Evolutionary conservation across 768 basidiomycete genomes (phyloP).

Genomic region (Mycena rebaudengoi): DNA sequence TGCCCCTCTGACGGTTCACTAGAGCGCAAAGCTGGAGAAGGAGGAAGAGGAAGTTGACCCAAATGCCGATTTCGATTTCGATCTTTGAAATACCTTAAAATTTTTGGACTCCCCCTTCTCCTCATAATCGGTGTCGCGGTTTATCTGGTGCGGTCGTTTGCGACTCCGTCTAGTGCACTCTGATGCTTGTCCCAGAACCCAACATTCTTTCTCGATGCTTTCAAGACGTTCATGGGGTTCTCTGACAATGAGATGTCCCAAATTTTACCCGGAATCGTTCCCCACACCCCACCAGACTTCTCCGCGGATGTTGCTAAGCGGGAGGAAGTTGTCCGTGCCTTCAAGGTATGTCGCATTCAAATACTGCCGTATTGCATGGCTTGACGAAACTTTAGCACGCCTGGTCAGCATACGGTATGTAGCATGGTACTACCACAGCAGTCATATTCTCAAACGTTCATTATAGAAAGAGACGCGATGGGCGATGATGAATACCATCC

Average conservation of each 20-base stretch:
- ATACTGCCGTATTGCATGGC: not conserved
- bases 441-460: slow-evolving; percentile 18
- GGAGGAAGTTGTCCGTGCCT: slow-evolving; percentile 79
- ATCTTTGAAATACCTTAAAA: slow-evolving; percentile 13
- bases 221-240: slow-evolving; percentile 19
- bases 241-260: slow-evolving; percentile 8
- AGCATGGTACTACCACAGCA: not conserved
- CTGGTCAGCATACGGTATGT: slow-evolving; percentile 84
- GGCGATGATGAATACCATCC: slow-evolving; percentile 95
- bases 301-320: slow-evolving; percentile 68
- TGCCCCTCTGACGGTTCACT: not conserved
- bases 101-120: slow-evolving; percentile 6
- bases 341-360: slow-evolving; percentile 61
- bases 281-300: slow-evolving; percentile 24
- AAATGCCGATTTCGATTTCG: slow-evolving; percentile 17
- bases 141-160: slow-evolving; percentile 11
- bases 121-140: slow-evolving; percentile 5
- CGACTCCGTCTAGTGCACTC: not conserved
- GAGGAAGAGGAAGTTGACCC: not conserved
- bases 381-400: slow-evolving; percentile 69
- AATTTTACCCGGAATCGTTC: not conserved
- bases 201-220: slow-evolving; percentile 19
- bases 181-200: slow-evolving; percentile 10
- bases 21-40: not conserved
- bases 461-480: slow-evolving; percentile 86